Evolutionary conservation across 2,329 filamentous ascomycete genomes (phyloP), one percentile per base, ranked within the genome.

Genomic region (Pseudocercospora crystallina): DNA sequence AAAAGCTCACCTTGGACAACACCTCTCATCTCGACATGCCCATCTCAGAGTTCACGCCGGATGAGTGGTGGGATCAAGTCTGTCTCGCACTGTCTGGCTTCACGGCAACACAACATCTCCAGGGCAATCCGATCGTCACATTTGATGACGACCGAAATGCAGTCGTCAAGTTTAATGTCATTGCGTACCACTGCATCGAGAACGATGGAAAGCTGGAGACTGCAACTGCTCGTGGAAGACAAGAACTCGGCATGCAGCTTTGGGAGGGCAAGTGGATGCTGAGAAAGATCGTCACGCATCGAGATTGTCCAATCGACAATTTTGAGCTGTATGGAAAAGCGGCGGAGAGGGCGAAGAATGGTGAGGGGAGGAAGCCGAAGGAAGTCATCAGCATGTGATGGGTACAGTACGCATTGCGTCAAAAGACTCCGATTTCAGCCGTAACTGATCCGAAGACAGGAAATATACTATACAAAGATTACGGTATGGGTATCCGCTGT

Each of bases 171-270:
- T 11, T 26, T 4, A 41, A 41, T 26, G 38, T 41, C 20, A 17
- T 41, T n/a, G 38, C 38, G 7, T 41, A 41, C 20, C 38, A 41
- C n/a, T 41, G 38, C 38, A 41, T 41, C 8, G 38, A 41, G 20
- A 26, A 20, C 5, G 20, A 41, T 7, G 38, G 17, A 8, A 17
- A 30, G 17, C 14, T 41, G 8, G 38, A 41, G 5, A 26, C 20
- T 10, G 20, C 30, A 2, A 41, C 14, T 12, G 14, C 38, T 3
- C 20, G 38, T 26, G 38, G 38, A 8, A 8, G 20, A 26, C 38
- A 41, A 41, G 38, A 41, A 15, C 20, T 41, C 10, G 38, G 30
- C 7, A 17, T 41, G n/a, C 17, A 41, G 38, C 12, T 12, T 3
- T 26, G 20, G 17, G 17, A 29, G n/a, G 38, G 38, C 7, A 41